Base-by-base conservation (phyloP, 2,329 filamentous ascomycete genomes). In the Ophiostoma sp. region DNA sequence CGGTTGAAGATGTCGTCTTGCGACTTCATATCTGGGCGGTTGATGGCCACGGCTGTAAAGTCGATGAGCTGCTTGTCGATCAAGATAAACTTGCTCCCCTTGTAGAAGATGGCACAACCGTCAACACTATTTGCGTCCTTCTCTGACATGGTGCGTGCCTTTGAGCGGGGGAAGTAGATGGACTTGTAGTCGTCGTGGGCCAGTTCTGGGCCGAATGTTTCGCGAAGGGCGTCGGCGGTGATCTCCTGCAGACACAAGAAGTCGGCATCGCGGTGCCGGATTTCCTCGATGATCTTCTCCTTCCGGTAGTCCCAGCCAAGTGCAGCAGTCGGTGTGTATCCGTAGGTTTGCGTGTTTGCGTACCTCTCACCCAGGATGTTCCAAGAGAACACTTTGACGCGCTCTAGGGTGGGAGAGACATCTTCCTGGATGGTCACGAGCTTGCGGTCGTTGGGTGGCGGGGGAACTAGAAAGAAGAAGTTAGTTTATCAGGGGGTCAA, bases 1-100 rank as follows among this genome's bases (percentile, higher is more conserved):
- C 95, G 90, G 77, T 99, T 99, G 84, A 97, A 98, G 69, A 98
- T 94, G 75, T 99, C 95, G 76, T 96, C 92, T 75, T 96, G 92
- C 68, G 93, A 92, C 80, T 98, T 98, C 87, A 97, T 97, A 76
- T 98, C 95, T 2, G 93, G 92, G 72, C 95, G 85, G 76, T 96
- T 95, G 78, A 99, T 97, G 72, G 94, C 94, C 68, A 92, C 91
- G 69, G 92, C 90, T 49, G 91, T 89, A 76, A 97, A 97, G 78
- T 97, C 93, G 75, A 99, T 89, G 71, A 97, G 82, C 76, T 96
- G 91, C 81, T 97, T 97, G 80, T 98, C 94, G 38, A 99, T 85
- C 69, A 97, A 81, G 70, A 97, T 91, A 79, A 90, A 98, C 81
- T 97, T 98, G 84, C 88, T 93, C 76, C 65, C 70, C 66, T 73